phyloP scores from a whole-genome alignment of 2,329 filamentous ascomycete species.

The Aspergillus brasiliensis region DNA sequence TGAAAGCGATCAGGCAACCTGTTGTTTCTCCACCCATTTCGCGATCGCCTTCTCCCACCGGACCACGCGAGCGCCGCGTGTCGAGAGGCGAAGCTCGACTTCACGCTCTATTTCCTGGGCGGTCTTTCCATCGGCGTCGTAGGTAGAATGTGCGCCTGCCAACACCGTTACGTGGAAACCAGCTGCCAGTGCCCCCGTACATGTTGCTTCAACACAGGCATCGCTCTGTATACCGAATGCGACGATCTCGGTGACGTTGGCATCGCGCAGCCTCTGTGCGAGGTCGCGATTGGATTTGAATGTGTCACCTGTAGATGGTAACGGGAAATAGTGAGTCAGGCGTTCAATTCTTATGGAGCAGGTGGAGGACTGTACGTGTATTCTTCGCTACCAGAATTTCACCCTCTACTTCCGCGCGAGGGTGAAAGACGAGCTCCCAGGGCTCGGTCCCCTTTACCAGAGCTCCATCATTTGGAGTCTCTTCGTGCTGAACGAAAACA shows the following conservation, averaged over 20 bases:
- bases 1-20: not conserved
- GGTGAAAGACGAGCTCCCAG: not conserved
- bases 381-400: slow-evolving; percentile 1
- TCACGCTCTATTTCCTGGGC: slow-evolving; percentile 2
- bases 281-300: slow-evolving; percentile 8
- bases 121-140: not conserved
- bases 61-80: not conserved
- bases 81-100: slow-evolving; percentile 1
- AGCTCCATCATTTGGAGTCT: not conserved
- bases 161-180: slow-evolving; percentile 3
- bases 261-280: not conserved
- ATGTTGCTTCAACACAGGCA: slow-evolving; percentile 1
- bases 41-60: not conserved
- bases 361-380: not conserved
- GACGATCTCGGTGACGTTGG: not conserved
- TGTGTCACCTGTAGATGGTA: not conserved
- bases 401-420: not conserved
- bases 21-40: not conserved
- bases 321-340: not conserved
- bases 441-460: not conserved
- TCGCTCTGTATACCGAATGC: slow-evolving; percentile 3
- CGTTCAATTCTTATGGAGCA: not conserved
- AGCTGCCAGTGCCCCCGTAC: slow-evolving; percentile 1
- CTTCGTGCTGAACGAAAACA: slow-evolving; percentile 6
- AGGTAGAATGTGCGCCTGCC: slow-evolving; percentile 7